Percentiles rank a stretch among this genome's conserved stretches.
Conservation (phyloP, 768 basidiomycete species). For the Agrocybe praecox region DNA sequence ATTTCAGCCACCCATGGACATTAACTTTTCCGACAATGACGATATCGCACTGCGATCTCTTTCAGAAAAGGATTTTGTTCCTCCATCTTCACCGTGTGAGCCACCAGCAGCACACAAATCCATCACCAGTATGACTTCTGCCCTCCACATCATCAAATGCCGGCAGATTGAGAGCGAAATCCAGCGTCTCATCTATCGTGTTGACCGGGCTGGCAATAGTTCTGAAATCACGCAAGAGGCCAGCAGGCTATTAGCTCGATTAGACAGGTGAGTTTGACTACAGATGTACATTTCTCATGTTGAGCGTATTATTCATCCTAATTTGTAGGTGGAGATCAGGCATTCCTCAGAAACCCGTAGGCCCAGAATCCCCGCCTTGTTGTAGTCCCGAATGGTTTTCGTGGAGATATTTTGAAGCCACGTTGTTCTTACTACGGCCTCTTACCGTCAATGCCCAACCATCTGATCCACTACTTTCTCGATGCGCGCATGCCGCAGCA, state of each 20-base stretch:
- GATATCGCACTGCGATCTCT: not conserved
- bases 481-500: slow-evolving; percentile 6
- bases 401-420: slow-evolving; percentile 8
- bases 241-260: not conserved
- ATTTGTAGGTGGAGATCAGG: slow-evolving; percentile 2
- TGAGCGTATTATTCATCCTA: not conserved
- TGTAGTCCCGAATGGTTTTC: slow-evolving; percentile 10
- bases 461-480: slow-evolving; percentile 3
- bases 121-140: slow-evolving; percentile 10
- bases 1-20: slow-evolving; percentile 2
- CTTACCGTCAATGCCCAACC: slow-evolving; percentile 2
- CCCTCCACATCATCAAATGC: slow-evolving; percentile 6
- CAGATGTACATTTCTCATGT: not conserved
- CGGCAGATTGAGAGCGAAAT: slow-evolving; percentile 11
- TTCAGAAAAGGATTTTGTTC: not conserved
- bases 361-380: slow-evolving; percentile 1
- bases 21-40: slow-evolving; percentile 5
- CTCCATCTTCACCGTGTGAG: not conserved
- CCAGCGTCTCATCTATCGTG: slow-evolving; percentile 7
- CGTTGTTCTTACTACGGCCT: slow-evolving; percentile 5
- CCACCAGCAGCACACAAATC: not conserved
- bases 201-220: not conserved
- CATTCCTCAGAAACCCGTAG: not conserved
- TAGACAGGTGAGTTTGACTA: not conserved
- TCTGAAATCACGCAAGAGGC: slow-evolving; percentile 2